These are phyloP conservation scores for Peribolospora baueri DNA, from an alignment of 768 basidiomycete genomes.

Conservation along the genomic window DNA sequence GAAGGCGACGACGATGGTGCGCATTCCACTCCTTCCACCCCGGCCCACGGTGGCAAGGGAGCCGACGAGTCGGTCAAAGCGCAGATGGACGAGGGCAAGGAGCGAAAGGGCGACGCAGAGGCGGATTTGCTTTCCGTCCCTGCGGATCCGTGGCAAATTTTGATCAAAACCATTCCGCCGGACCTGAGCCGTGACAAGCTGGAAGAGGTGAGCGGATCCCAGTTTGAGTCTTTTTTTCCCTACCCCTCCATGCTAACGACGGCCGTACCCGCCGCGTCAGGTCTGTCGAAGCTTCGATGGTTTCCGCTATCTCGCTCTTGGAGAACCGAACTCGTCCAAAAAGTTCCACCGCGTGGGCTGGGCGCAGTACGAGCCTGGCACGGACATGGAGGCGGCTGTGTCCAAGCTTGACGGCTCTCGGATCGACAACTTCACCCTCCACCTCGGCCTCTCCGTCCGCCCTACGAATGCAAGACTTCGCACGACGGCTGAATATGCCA, in stretches of 20 bases:
- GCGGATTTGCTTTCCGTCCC: constrained; percentile 7
- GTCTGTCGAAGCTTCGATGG: constrained; percentile 52
- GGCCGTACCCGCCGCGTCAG: constrained; percentile 23
- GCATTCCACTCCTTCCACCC: background rate
- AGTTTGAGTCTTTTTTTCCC: background rate
- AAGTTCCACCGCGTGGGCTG: constrained; percentile 88
- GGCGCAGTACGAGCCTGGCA: constrained; percentile 63
- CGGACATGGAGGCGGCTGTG: constrained; percentile 53
- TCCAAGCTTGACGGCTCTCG: constrained; percentile 51
- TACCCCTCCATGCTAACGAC: background rate
- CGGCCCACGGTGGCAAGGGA: background rate
- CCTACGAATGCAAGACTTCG: constrained; percentile 57
- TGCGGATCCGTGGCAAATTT: constrained; percentile 2
- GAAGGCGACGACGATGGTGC: background rate
- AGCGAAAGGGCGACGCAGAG: background rate
- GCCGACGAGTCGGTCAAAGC: background rate
- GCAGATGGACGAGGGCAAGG: background rate
- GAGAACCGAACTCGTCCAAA: constrained; percentile 76
- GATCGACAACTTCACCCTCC: constrained; percentile 88
- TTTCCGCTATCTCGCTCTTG: constrained; percentile 66
- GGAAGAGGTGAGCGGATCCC: constrained; percentile 6
- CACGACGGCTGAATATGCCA: constrained; percentile 57
- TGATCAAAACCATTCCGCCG: constrained; percentile 7
- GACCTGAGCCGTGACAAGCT: constrained; percentile 5
- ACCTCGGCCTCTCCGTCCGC: constrained; percentile 43